Base-by-base conservation (phyloP, 1,284 basidiomycete species). In the Apiotrichum gamsii region DNA sequence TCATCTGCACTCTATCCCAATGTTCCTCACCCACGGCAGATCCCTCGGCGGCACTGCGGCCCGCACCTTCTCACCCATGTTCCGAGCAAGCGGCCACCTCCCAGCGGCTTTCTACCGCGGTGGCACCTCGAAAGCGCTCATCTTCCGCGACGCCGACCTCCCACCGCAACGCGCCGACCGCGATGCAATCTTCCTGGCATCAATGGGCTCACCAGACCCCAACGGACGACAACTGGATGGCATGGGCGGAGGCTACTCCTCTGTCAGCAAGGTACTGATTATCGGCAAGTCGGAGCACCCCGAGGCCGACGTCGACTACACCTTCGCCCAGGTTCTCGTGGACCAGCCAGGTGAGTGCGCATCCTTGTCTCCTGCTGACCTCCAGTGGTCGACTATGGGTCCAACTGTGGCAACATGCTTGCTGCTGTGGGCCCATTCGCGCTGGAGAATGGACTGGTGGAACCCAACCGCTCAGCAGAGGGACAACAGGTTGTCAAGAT, bases 141-240 rank as follows among this genome's bases (percentile, higher is more conserved):
- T 84, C 56, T 61, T 89, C 36, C 76, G 78, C 33, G 74, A 74
- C 4, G 63, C 68, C 1, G 65, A 78, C 52, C 77, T 84, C 13
- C 85, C 81, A 9, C 49, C 57, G 5, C 72, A 78, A 45, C 72
- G 66, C 8, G 62, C 74, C 1, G 66, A 77, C 55, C 84, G 82
- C 82, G 67, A 72, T 15, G 70, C 72, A 18, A 80, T 88, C 45
- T 82, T 89, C 54, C 78, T 83, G 15, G 77, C 81, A 0, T 78
- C 85, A n/a, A 86, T 89, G 84, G 87, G 87, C 15, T 87, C 84
- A 2, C 87, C 87, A 0, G 87, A 90, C 60, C 77, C 82, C 0
- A 76, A 87, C 60, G 80, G 80, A 4, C 76, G 86, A 11, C 87
- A 90, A 70, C 77, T 90, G 18, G 83, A 89, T 58, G 87, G 72